phyloP scores from a whole-genome alignment of 495 filamentous ascomycete genomes.

The Lepraria neglecta region DNA sequence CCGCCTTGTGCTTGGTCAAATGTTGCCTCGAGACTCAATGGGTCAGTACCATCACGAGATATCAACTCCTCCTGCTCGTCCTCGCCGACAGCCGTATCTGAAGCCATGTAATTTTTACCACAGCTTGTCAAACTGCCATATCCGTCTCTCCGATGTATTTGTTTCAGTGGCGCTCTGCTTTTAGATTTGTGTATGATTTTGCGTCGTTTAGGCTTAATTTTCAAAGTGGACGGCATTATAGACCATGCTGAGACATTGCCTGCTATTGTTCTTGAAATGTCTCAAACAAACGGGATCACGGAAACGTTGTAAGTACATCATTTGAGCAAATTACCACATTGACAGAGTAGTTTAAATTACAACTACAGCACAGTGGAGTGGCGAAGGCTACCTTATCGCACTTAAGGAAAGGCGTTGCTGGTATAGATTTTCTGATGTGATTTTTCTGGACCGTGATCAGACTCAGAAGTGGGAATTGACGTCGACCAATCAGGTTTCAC shows the following conservation, averaged over 20 bases:
- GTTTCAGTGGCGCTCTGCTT: neutral
- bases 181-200: neutral
- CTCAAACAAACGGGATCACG: neutral
- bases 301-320: neutral
- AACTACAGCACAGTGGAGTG: neutral
- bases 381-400: neutral
- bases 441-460: too few species aligned
- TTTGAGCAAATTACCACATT: neutral
- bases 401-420: too few species aligned
- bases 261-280: slow-evolving; percentile 2
- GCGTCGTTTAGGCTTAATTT: slow-evolving; percentile 2
- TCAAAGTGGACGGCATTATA: slow-evolving; percentile 8
- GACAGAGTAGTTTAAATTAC: neutral
- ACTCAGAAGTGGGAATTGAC: too few species aligned
- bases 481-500: too few species aligned
- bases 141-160: neutral
- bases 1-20: neutral
- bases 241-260: slow-evolving; percentile 1
- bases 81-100: neutral
- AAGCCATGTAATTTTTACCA: neutral
- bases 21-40: slow-evolving; percentile 5
- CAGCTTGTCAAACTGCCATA: slow-evolving; percentile 3
- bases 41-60: slow-evolving; percentile 6
- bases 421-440: too few species aligned
- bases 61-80: slow-evolving; percentile 11